Percentiles rank a stretch among this genome's conserved stretches.
phyloP scores from a whole-genome alignment of 2,329 filamentous ascomycete species.

The Thielaviopsis ethacetica region DNA sequence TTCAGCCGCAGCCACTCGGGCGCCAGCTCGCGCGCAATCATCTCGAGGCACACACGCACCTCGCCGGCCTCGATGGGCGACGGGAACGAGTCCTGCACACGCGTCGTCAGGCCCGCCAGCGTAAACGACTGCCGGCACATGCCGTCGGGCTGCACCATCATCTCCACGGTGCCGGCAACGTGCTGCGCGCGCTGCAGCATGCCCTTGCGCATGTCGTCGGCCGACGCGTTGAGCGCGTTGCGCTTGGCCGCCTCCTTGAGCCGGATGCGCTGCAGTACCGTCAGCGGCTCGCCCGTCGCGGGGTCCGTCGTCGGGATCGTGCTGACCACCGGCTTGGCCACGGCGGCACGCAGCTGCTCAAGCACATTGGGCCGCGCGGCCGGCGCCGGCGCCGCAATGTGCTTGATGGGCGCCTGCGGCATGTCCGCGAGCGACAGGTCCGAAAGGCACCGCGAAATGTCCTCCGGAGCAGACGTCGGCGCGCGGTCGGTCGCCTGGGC shows the following conservation, averaged over 20 bases:
- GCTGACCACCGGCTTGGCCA: slow-evolving; percentile 17
- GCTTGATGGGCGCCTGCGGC: slow-evolving; percentile 21
- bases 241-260: slow-evolving; percentile 47
- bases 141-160: slow-evolving; percentile 33
- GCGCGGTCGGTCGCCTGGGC: slow-evolving; percentile 17
- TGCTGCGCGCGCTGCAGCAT: slow-evolving; percentile 54
- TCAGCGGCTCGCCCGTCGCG: slow-evolving; percentile 37
- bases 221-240: slow-evolving; percentile 37
- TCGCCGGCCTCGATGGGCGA: slow-evolving; percentile 37
- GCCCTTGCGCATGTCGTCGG: slow-evolving; percentile 42
- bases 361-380: slow-evolving; percentile 34
- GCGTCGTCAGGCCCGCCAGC: slow-evolving; percentile 44
- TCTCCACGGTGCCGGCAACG: slow-evolving; percentile 48
- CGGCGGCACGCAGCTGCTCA: slow-evolving; percentile 12
- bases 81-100: slow-evolving; percentile 50
- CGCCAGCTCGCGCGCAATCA: slow-evolving; percentile 37
- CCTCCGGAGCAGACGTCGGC: not conserved
- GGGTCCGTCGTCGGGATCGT: slow-evolving; percentile 21
- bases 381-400: slow-evolving; percentile 16
- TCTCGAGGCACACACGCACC: slow-evolving; percentile 29
- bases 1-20: slow-evolving; percentile 40
- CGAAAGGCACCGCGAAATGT: slow-evolving; percentile 31
- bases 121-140: slow-evolving; percentile 47
- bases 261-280: slow-evolving; percentile 60
- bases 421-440: slow-evolving; percentile 34